Conservation (phyloP, 2,329 filamentous ascomycete genomes). For the Monosporascus ibericus region DNA sequence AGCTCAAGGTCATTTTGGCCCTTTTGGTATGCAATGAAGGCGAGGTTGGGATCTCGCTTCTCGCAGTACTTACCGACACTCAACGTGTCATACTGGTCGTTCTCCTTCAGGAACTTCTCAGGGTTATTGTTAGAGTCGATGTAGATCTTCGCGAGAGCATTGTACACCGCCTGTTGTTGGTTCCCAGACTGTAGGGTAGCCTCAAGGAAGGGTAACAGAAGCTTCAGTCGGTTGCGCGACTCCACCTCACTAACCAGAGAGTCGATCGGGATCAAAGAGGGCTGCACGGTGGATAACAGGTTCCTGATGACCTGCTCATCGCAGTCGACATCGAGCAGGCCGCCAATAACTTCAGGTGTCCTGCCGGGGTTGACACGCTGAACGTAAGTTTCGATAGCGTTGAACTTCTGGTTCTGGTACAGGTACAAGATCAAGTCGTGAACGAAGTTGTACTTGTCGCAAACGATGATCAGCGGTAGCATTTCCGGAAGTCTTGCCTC, state of each 20-base stretch:
- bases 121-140: slow-evolving; percentile 98
- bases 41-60: slow-evolving; percentile 94
- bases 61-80: slow-evolving; percentile 96
- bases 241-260: slow-evolving; percentile 94
- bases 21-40: slow-evolving; percentile 92
- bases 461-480: slow-evolving; percentile 94
- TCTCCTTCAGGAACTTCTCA: slow-evolving; percentile 95
- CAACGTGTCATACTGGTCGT: slow-evolving; percentile 91
- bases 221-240: slow-evolving; percentile 88
- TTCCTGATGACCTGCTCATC: slow-evolving; percentile 96
- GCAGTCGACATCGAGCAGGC: slow-evolving; percentile 91
- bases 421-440: slow-evolving; percentile 94
- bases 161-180: slow-evolving; percentile 94
- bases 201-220: slow-evolving; percentile 93
- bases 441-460: slow-evolving; percentile 98
- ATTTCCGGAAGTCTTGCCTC: slow-evolving; percentile 90
- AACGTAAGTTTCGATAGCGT: slow-evolving; percentile 97
- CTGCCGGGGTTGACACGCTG: slow-evolving; percentile 91
- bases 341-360: slow-evolving; percentile 88
- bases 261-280: slow-evolving; percentile 83
- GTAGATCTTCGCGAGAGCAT: slow-evolving; percentile 97
- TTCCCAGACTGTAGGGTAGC: slow-evolving; percentile 83
- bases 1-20: slow-evolving; percentile 96
- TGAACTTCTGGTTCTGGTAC: slow-evolving; percentile 98
- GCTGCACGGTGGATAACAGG: slow-evolving; percentile 77